Evolutionary conservation across 202 grass and related monocot species (phyloP), one percentile per base, ranked within the genome.

Genomic region (Setaria italica): DNA sequence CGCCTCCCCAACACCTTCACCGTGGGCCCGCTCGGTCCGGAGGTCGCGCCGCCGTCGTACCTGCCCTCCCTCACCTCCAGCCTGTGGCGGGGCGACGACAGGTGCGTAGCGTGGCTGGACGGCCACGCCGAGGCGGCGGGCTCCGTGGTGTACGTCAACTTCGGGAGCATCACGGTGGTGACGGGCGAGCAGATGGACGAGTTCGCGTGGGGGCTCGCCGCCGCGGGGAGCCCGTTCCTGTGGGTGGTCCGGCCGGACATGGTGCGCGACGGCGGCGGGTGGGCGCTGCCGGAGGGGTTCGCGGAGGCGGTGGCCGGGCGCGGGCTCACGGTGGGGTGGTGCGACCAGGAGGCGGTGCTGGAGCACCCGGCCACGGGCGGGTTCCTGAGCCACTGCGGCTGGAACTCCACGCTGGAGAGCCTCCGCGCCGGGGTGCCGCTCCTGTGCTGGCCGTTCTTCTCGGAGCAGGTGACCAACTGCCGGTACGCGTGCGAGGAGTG

Each of bases 371-470:
- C 88, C n/a, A 89, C 85, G 1, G 84, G 88, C 12, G 86, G 67
- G 35, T 94, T 91, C 70, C 13, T 94, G 15, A 89, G 80, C 49
- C 92, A 94, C 65, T 87, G 89, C 46, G 89, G 86, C 0, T 94
- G 92, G 89, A 94, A 94, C 86, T 94, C 92, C 4, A 74, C 79
- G 32, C 10, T 91, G 45, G 89, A 94, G 43, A 73, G 86, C 7
- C 41, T 94, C 45, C 43, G 42, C 41, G 81, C 75, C 19, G 91
- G 87, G 1, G 87, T 91, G 74, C 87, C 89, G 48, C 68, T 93
- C 81, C 50, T 95, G 34, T 91, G 87, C 66, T 95, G 89, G 94
- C 89, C 94, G 0, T 95, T 93, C 79, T 95, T 93, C 82, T 69
- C 84, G 2, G 91, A 95, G 74, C 87, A 93, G 81, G 81, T 79